Base-by-base conservation (phyloP, 2,329 filamentous ascomycete species). In the Dothidotthia symphoricarpi region DNA sequence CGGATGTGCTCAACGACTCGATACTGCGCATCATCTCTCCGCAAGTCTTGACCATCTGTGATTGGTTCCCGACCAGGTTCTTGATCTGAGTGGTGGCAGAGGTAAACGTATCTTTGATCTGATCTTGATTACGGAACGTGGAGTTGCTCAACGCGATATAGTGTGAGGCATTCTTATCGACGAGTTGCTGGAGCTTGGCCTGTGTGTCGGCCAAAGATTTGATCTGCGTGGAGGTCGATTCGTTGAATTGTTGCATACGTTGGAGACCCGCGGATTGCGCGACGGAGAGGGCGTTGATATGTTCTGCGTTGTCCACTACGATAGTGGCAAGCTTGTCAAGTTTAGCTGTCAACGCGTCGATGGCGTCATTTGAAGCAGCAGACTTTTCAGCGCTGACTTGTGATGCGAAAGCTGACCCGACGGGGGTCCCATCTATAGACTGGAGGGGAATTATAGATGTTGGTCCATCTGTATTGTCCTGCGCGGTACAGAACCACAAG, bases 211-310 rank as follows among this genome's bases (percentile, higher is more conserved):
- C 53, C 1, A 66, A 55, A 2, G 50, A 50, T 39, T 64, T 66
- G 38, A 66, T 64, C 36, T 66, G 63, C 4, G 56, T 54, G 14
- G 49, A 50, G 35, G 60, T 64, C 6, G 60, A 56, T 31, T 66
- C 61, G 32, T 63, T 64, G 43, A 66, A 64, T 29, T 64, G 58
- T 29, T 66, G 63, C 63, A 66, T 66, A 28, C 49, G 51, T 34
- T 61, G 54, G 2, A 66, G 51, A 5, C 63, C 63, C 2, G 49
- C 49, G 8, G 59, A 63, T 28, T 66, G 63, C 8, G 61, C 63
- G 7, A 64, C 61, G 3, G 47, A 53, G 5, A 66, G 55, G 4
- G 63, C 63, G 4, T 53, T 53, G 17, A 66, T 64, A 15, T 63
- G 59, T 16, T 59, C 51, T 3, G 49, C 55, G 34, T 63, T 66